Conservation (phyloP, 2,329 filamentous ascomycete species). For the Beauveria caledonica region DNA sequence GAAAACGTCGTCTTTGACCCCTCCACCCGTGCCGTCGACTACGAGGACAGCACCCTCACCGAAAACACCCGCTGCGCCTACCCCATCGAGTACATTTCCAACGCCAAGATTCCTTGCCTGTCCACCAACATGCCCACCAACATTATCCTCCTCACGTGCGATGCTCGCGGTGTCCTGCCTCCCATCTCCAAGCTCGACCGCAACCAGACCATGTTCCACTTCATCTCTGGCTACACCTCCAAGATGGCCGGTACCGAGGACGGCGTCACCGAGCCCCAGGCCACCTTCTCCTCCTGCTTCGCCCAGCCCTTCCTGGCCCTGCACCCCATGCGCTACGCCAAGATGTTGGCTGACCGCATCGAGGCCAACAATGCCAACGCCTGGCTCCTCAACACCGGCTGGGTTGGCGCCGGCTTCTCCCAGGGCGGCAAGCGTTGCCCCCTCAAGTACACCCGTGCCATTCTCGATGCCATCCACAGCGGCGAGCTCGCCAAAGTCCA, state of each 20-base stretch:
- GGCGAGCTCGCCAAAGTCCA: constrained; percentile 88
- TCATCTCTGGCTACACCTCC: constrained; percentile 98
- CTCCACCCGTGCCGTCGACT: constrained; percentile 81
- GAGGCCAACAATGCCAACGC: constrained; percentile 89
- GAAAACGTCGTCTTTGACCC: constrained; percentile 99
- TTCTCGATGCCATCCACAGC: constrained; percentile 95
- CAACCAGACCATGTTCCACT: constrained; percentile 99
- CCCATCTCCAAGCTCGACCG: constrained; percentile 95
- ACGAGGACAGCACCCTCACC: constrained; percentile 88
- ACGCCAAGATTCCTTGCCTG: constrained; percentile 96
- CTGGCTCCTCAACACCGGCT: constrained; percentile 97
- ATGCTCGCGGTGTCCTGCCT: constrained; percentile 92
- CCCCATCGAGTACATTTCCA: constrained; percentile 97
- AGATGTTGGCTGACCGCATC: constrained; percentile 98
- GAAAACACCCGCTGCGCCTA: constrained; percentile 99
- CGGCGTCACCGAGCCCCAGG: constrained; percentile 92
- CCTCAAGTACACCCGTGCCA: constrained; percentile 96
- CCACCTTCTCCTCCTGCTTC: constrained; percentile 98
- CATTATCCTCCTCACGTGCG: constrained; percentile 97
- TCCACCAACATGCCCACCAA: constrained; percentile 84
- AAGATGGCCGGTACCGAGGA: constrained; percentile 99
- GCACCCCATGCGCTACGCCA: constrained; percentile 97
- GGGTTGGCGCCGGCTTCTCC: constrained; percentile 85
- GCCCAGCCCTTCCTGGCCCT: constrained; percentile 97
- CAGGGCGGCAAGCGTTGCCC: constrained; percentile 96